Evolutionary conservation across 768 basidiomycete genomes (phyloP).

Genomic region (Mycena vulgaris): DNA sequence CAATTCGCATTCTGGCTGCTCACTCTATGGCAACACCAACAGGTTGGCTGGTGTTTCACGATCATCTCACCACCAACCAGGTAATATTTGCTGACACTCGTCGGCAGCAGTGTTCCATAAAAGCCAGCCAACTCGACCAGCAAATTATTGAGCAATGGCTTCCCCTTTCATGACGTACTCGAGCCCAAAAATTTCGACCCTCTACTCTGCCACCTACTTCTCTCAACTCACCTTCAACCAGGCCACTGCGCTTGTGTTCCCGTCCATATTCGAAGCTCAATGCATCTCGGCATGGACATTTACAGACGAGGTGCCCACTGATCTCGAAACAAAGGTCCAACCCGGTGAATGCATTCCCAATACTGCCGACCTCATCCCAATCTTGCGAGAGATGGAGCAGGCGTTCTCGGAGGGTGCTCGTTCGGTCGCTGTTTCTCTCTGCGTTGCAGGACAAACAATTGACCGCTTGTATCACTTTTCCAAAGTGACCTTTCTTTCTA

Average conservation of each 20-base stretch:
- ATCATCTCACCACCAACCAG: too few relatives aligned
- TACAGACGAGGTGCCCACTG: not conserved
- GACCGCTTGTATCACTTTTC: not conserved
- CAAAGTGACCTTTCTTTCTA: not conserved
- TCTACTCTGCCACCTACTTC: slow-evolving; percentile 9
- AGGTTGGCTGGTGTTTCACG: too few relatives aligned
- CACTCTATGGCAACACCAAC: too few relatives aligned
- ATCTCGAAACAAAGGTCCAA: not conserved
- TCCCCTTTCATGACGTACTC: not conserved
- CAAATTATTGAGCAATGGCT: too few relatives aligned
- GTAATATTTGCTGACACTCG: too few relatives aligned
- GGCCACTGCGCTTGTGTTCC: not conserved
- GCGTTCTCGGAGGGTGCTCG: not conserved
- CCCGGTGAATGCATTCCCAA: not conserved
- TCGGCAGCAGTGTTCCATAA: too few relatives aligned
- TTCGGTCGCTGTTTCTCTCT: not conserved
- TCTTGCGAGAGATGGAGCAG: not conserved
- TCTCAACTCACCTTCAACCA: not conserved
- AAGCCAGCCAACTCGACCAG: too few relatives aligned
- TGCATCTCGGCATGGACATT: slow-evolving; percentile 13
- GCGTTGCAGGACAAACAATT: not conserved
- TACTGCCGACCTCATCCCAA: not conserved
- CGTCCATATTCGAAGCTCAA: not conserved
- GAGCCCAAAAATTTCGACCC: not conserved
- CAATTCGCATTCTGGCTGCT: too few relatives aligned